Conservation (phyloP, 257 asterid species). For the Cordia subcordata region DNA sequence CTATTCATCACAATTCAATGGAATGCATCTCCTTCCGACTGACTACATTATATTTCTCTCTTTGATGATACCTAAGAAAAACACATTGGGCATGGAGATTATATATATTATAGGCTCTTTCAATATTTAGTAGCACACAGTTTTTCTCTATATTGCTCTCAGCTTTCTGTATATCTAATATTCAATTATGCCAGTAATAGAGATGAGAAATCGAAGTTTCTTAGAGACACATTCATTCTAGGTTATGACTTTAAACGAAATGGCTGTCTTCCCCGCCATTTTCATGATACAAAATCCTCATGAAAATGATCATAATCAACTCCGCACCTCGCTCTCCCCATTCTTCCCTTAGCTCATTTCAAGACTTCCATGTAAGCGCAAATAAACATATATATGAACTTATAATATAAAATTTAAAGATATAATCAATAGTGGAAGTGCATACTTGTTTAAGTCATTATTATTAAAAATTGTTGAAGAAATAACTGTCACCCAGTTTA, state of each 20-base stretch:
- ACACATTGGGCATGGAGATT: no score
- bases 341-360: slow-evolving; percentile 29
- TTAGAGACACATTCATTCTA: background rate
- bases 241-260: slow-evolving; percentile 48
- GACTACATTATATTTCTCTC: slow-evolving; percentile 9
- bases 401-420: no score
- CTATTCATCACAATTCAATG: slow-evolving; percentile 32
- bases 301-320: slow-evolving; percentile 40
- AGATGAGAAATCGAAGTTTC: slow-evolving; percentile 8
- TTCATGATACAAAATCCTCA: slow-evolving; percentile 73
- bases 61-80: slow-evolving; percentile 15
- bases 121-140: background rate
- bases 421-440: no score
- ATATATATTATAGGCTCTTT: no score
- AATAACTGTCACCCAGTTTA: no score
- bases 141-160: background rate
- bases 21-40: slow-evolving; percentile 27
- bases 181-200: background rate
- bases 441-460: no score
- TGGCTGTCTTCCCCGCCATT: slow-evolving; percentile 79
- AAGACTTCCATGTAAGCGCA: slow-evolving; percentile 40
- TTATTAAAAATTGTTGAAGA: no score
- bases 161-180: slow-evolving; percentile 6
- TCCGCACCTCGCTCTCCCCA: slow-evolving; percentile 31
- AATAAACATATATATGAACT: no score